Conservation (phyloP, 1,284 basidiomycete species). For the Marasmius oreades region DNA sequence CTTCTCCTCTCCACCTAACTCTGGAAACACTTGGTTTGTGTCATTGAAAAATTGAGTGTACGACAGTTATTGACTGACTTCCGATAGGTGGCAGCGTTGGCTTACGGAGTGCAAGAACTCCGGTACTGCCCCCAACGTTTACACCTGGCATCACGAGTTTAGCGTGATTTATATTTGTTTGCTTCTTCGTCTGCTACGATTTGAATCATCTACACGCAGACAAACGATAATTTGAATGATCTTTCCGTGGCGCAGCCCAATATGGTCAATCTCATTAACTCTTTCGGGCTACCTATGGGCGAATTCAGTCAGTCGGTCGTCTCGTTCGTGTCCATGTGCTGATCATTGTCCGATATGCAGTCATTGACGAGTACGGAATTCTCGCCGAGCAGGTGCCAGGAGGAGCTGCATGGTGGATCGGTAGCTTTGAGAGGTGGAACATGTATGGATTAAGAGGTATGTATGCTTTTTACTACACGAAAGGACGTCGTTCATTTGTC, state of each 20-base stretch:
- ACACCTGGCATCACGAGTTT: slow-evolving; percentile 20
- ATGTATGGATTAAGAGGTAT: slow-evolving; percentile 5
- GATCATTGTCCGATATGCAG: slow-evolving; percentile 4
- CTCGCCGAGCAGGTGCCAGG: slow-evolving; percentile 16
- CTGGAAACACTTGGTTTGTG: slow-evolving; percentile 13
- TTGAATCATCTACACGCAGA: slow-evolving; percentile 9
- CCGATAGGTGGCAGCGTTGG: slow-evolving; percentile 19
- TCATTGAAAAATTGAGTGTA: background rate
- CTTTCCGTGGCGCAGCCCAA: slow-evolving; percentile 16
- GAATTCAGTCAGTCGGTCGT: slow-evolving; percentile 15
- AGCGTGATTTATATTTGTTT: slow-evolving; percentile 11
- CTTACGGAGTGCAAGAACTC: slow-evolving; percentile 13
- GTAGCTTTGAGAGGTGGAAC: slow-evolving; percentile 8
- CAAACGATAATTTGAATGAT: slow-evolving; percentile 18
- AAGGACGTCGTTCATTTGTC: too few species aligned
- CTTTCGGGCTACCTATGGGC: slow-evolving; percentile 11
- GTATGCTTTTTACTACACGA: too few species aligned
- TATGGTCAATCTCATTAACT: slow-evolving; percentile 18
- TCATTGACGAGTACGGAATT: slow-evolving; percentile 21
- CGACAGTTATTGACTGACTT: background rate
- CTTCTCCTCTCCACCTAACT: slow-evolving; percentile 11
- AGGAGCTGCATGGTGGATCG: slow-evolving; percentile 19
- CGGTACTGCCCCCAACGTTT: slow-evolving; percentile 18
- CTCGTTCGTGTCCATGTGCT: background rate
- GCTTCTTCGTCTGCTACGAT: background rate